Percentiles rank a stretch among this genome's conserved stretches.
Conservation (phyloP, 2,329 filamentous ascomycete genomes). For the Cylindrodendrum hubeiense region DNA sequence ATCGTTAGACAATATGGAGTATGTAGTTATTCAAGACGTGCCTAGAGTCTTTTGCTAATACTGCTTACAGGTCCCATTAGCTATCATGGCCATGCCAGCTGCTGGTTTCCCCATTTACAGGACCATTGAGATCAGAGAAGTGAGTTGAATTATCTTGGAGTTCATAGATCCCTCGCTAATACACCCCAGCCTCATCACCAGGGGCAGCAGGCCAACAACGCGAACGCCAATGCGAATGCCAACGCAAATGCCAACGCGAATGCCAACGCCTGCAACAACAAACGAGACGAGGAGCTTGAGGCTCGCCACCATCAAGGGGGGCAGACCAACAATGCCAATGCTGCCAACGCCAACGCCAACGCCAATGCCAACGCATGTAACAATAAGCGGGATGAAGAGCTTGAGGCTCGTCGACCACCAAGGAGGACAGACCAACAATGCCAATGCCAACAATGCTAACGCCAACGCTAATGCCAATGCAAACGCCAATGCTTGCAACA, state of each 20-base stretch:
- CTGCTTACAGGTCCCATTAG: not conserved
- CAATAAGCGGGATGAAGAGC: slow-evolving; percentile 2
- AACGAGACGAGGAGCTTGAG: slow-evolving; percentile 3
- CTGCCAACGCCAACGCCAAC: not conserved
- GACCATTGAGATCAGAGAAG: slow-evolving; percentile 2
- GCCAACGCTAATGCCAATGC: not conserved
- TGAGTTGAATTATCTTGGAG: not conserved
- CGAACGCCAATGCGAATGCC: not conserved
- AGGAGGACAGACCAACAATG: not conserved
- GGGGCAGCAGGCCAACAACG: not conserved
- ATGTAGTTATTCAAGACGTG: not conserved
- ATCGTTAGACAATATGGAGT: slow-evolving; percentile 4
- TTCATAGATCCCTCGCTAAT: not conserved
- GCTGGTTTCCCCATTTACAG: not conserved
- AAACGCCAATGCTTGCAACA: not conserved
- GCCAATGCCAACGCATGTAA: not conserved
- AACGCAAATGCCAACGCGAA: slow-evolving; percentile 5
- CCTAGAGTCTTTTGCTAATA: not conserved
- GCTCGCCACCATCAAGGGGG: slow-evolving; percentile 3
- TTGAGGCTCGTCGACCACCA: not conserved
- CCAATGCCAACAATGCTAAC: not conserved
- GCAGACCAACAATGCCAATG: not conserved
- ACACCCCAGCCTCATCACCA: slow-evolving; percentile 14
- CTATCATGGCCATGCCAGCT: slow-evolving; percentile 11
- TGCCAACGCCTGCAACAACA: slow-evolving; percentile 6